Evolutionary conservation across 306 rosid genomes (phyloP), one percentile per base, ranked within the genome.

Genomic region (Vigna unguiculata): DNA sequence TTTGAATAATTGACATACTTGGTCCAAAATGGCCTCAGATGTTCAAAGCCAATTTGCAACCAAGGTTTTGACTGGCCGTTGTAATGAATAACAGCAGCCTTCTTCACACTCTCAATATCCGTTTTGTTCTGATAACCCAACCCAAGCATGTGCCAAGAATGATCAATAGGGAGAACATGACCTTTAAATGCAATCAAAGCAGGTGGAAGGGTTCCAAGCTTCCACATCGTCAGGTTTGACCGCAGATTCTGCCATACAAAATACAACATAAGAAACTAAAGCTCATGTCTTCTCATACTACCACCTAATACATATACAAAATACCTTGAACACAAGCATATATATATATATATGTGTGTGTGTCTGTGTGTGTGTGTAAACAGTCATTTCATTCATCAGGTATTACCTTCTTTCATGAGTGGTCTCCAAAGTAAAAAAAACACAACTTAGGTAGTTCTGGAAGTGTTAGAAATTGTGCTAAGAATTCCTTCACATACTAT

Each of bases 41-140:
- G 96, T 83, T 96, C 99, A 41, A 96, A 96, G 58, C 99, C 99
- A 40, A 96, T 96, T 77, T 89, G 84, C 86, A 96, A 78, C 99
- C 99, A 96, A 2, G 99, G 99, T 85, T 96, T 96, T 43, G 96
- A 91, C 81, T 96, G 99, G 75, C 99, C 99, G 79, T 96, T 96
- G 83, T 87, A 96, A 87, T 96, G 99, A 80, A 96, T 96, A 55
- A 96, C 99, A 38, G 99, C 99, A 76, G 98, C 99, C 52, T 40
- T 83, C 73, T 86, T 84, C 76, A 92, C 88, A 9, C 47, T 78
- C 76, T 91, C 98, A 9, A 96, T 24, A 51, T 69, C 54, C 14
- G 99, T 96, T 67, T 78, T 87, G 79, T 83, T 91, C 84, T 96
- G 99, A 87, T 96, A 96, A 59, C 99, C 99, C 90, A 96, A 88